Conservation (phyloP, 176 grass and related monocot species). For the Saccharum spontaneum region DNA sequence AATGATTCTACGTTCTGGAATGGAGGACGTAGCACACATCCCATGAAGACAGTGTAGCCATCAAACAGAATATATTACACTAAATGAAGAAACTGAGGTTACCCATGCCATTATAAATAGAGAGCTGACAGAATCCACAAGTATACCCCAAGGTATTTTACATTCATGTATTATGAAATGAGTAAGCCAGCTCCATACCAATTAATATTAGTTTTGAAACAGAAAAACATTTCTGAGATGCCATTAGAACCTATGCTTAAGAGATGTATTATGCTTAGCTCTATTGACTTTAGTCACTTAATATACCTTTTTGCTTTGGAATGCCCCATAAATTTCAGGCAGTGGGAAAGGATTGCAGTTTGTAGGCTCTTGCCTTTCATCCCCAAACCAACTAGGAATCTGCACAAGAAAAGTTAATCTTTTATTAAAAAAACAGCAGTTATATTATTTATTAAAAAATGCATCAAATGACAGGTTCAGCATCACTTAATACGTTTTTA, state of each 20-base stretch:
- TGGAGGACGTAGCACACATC: background rate
- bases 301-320: slow-evolving; percentile 82
- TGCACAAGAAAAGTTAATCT: slow-evolving; percentile 28
- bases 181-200: background rate
- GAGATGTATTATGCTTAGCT: slow-evolving; percentile 11
- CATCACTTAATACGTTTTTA: background rate
- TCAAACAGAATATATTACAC: background rate
- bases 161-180: background rate
- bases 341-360: slow-evolving; percentile 75
- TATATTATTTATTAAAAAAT: background rate
- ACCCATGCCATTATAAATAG: background rate
- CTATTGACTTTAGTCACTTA: background rate
- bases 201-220: slow-evolving; percentile 1
- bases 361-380: slow-evolving; percentile 56
- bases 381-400: slow-evolving; percentile 86
- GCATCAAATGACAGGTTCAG: background rate
- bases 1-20: background rate
- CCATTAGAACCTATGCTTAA: background rate
- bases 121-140: background rate
- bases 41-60: background rate
- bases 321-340: slow-evolving; percentile 79
- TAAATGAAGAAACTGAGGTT: slow-evolving; percentile 7
- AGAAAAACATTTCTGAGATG: background rate
- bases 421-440: background rate
- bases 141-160: background rate